Evolutionary conservation across 768 basidiomycete species (phyloP), one percentile per base, ranked within the genome.

Genomic region (Sarcodon aspratus): DNA sequence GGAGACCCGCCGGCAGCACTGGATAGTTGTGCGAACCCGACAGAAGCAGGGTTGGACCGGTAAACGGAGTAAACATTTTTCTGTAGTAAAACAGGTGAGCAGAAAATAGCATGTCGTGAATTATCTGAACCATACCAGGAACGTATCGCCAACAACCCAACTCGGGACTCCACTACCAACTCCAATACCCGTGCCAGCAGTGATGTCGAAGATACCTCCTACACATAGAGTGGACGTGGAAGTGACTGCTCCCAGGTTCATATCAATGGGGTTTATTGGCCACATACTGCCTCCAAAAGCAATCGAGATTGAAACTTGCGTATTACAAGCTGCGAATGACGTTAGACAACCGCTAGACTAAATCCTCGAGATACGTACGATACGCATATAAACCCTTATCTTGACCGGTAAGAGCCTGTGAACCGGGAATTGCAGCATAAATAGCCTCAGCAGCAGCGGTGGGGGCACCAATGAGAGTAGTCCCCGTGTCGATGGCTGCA

Each of bases 401-500:
- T 15, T 69, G 50, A 6, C 71, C 69, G 0, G 54, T 53, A 9
- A 86, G 63, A 0, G 73, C 54, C 17, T 58, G 50, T 1, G 85
- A 67, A 18, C 78, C 78, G 7, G 76, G 71, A 32, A 98, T 79
- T 7, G 77, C 71, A 1, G 60, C 61, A 71, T 80, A 97, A 47
- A 98, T 71, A 13, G 69, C 63, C 18, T 63, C 50, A 8, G 88
- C 79, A 38, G 79, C 74, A 1, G 53, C 61, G 0, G 78, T 63
- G 0, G 96, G 94, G 0, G 82, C 95, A 18, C 87, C 94, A 50
- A 99, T 86, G 49, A 98, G 75, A 2, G 93, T 95, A 0, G 95
- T 97, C 18, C 93, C 94, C 0, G 93, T 96, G 59, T 98, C 95
- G 51, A 98, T 96, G 7, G 92, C 93, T 12, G 84, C 74, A 9